Conservation (phyloP, 495 filamentous ascomycete species). For the Chaetomium cochliodes region DNA sequence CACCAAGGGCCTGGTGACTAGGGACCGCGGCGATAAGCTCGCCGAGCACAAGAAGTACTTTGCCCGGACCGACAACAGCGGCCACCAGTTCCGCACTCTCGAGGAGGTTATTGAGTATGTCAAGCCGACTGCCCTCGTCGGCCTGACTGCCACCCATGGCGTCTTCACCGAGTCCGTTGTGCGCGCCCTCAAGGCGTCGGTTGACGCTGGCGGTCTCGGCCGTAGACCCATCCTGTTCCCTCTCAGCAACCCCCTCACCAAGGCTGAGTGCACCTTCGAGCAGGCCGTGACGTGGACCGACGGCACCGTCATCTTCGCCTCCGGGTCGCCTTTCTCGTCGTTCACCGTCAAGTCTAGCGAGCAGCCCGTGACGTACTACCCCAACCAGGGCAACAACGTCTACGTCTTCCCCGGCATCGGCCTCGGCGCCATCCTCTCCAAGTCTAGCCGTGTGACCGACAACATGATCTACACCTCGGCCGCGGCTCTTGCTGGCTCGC, state of each 20-base stretch:
- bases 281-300: constrained; percentile 85
- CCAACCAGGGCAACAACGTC: constrained; percentile 88
- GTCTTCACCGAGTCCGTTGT: constrained; percentile 90
- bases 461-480: constrained; percentile 95
- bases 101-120: constrained; percentile 92
- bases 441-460: constrained; percentile 84
- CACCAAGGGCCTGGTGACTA: constrained; percentile 91
- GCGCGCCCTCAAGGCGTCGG: constrained; percentile 67
- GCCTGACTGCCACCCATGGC: constrained; percentile 89
- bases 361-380: constrained; percentile 68
- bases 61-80: constrained; percentile 86
- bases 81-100: constrained; percentile 83
- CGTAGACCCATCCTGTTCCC: constrained; percentile 87
- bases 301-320: constrained; percentile 88
- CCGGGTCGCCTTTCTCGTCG: constrained; percentile 88
- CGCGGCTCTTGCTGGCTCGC: constrained; percentile 70
- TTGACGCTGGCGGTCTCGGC: constrained; percentile 68
- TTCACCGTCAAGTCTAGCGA: constrained; percentile 61
- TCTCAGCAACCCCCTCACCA: constrained; percentile 88
- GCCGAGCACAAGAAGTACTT: constrained; percentile 99
- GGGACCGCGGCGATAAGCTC: constrained; percentile 88
- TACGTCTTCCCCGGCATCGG: constrained; percentile 98
- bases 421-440: constrained; percentile 88
- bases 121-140: constrained; percentile 90
- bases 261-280: constrained; percentile 96